Conservation (phyloP, 1,284 basidiomycete genomes). For the Puccinia polysora region DNA sequence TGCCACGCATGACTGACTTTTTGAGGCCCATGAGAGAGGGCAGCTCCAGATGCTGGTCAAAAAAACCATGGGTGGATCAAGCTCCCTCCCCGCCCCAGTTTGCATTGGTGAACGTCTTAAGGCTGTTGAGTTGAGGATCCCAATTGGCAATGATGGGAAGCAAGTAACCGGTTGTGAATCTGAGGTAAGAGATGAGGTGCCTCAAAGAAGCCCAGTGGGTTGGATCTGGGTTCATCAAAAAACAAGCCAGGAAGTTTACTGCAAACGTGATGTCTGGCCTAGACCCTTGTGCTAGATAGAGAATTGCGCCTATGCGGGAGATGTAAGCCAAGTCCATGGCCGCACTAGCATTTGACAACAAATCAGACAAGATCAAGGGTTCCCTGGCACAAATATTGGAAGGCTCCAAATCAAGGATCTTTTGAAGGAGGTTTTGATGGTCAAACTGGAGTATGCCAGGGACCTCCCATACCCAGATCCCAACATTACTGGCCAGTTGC, state of each 20-base stretch:
- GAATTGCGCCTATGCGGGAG: background rate
- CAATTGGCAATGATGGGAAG: background rate
- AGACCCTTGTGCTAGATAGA: slow-evolving; percentile 4
- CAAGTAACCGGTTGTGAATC: background rate
- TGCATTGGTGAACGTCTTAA: background rate
- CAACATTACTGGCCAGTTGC: no score
- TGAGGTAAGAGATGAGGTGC: slow-evolving; percentile 5
- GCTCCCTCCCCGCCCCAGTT: background rate
- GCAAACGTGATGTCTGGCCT: background rate
- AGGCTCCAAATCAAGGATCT: no score
- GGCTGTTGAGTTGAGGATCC: background rate
- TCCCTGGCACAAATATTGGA: no score
- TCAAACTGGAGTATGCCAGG: no score
- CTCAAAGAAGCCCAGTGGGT: background rate
- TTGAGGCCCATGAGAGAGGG: background rate
- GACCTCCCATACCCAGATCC: no score
- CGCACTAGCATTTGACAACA: no score
- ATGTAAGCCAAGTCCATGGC: background rate
- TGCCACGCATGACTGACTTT: background rate
- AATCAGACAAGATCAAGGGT: no score
- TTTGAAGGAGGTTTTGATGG: no score
- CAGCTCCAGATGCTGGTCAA: background rate
- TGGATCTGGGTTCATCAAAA: background rate
- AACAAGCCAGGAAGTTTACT: background rate
- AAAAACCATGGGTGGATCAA: background rate